Evolutionary conservation across 768 basidiomycete species (phyloP).

Genomic region (Lactarius akahatsu): DNA sequence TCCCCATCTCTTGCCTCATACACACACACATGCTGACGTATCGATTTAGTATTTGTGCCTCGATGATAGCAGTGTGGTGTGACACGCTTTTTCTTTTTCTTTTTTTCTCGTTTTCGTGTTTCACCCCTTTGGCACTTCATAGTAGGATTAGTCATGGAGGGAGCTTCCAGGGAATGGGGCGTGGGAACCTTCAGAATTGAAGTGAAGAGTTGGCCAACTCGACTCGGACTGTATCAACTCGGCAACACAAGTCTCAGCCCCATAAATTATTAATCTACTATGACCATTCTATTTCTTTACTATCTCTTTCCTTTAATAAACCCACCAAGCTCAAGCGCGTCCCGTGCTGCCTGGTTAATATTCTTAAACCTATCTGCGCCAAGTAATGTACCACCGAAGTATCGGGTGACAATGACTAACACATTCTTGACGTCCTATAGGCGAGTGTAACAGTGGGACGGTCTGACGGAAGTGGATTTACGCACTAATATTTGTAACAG

Average conservation of each 20-base stretch:
- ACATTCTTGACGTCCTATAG: slow-evolving; percentile 76
- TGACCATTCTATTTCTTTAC: slow-evolving; percentile 3
- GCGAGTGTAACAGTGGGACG: not conserved
- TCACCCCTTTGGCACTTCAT: too few relatives aligned
- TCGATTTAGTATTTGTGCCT: too few relatives aligned
- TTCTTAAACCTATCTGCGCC: slow-evolving; percentile 89
- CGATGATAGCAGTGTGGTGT: too few relatives aligned
- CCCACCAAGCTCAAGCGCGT: slow-evolving; percentile 84
- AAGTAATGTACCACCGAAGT: slow-evolving; percentile 89
- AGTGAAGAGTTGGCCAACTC: too few relatives aligned
- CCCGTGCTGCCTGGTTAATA: slow-evolving; percentile 93
- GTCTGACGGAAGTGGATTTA: not conserved
- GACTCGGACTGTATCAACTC: too few relatives aligned
- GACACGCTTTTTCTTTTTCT: too few relatives aligned
- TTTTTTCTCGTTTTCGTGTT: too few relatives aligned
- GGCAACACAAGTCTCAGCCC: not conserved
- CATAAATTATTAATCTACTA: not conserved
- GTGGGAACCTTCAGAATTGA: too few relatives aligned
- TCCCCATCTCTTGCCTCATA: too few relatives aligned
- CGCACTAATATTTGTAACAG: slow-evolving; percentile 47
- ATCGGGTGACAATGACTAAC: slow-evolving; percentile 88
- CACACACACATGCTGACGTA: too few relatives aligned
- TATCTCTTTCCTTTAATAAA: slow-evolving; percentile 56
- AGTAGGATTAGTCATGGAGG: too few relatives aligned
- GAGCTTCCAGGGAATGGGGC: too few relatives aligned